phyloP scores from a whole-genome alignment of 352 stramenopile species.

The Pilasporangium apinafurcum region DNA sequence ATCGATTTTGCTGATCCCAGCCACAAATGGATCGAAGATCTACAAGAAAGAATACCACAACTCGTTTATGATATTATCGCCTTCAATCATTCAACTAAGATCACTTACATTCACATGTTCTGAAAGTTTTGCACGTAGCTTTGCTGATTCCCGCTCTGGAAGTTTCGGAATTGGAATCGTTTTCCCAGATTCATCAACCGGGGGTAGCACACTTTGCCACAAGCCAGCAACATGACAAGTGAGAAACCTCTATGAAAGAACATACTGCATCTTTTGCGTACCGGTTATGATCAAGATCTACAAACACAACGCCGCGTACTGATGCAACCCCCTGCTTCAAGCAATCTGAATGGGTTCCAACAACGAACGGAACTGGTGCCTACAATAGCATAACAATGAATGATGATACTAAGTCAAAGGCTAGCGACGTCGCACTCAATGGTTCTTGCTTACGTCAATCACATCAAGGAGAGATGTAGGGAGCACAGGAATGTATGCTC shows the following conservation, averaged over 20 bases:
- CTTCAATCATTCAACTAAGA: too few species aligned
- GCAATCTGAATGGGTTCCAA: constrained; percentile 86
- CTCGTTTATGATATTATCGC: too few species aligned
- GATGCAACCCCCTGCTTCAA: constrained; percentile 51
- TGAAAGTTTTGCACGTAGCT: constrained; percentile 52
- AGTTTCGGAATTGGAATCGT: constrained; percentile 60
- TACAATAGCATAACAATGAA: constrained; percentile 6
- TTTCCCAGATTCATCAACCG: constrained; percentile 61
- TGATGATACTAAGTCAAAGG: not conserved
- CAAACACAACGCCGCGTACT: constrained; percentile 87
- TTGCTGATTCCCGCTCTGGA: constrained; percentile 59
- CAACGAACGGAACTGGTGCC: constrained; percentile 92
- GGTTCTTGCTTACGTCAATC: constrained; percentile 69
- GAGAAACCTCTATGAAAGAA: not conserved
- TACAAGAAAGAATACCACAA: too few species aligned
- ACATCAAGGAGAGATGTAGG: constrained; percentile 90
- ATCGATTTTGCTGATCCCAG: constrained; percentile 64
- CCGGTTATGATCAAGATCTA: constrained; percentile 93
- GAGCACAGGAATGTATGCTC: constrained; percentile 92
- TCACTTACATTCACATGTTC: constrained; percentile 57
- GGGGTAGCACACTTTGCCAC: constrained; percentile 53
- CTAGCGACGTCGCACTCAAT: not conserved
- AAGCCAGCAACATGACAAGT: not conserved
- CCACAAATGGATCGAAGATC: constrained; percentile 78
- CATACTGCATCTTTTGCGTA: constrained; percentile 8